Conservation (phyloP, 371 early-diverging fungal species). For the Chytridium lagenaria region DNA sequence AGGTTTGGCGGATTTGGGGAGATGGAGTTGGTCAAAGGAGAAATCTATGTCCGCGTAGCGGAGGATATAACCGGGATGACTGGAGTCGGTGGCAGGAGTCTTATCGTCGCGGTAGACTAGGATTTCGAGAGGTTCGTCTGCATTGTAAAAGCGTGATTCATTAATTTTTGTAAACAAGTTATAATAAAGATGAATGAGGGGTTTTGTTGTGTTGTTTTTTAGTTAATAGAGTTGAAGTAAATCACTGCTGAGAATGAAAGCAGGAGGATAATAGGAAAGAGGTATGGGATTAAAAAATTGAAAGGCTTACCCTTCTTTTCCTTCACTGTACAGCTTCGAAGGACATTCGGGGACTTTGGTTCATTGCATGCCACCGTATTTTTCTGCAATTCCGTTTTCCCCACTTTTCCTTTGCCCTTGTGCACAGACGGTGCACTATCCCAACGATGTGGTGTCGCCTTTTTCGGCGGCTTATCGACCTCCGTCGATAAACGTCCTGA, state of each 20-base stretch:
- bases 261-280: background rate
- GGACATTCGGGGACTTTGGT: constrained; percentile 3
- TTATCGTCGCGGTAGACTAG: constrained; percentile 9
- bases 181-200: too few relatives aligned
- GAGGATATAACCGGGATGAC: constrained; percentile 7
- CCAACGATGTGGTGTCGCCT: background rate
- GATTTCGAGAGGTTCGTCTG: constrained; percentile 16
- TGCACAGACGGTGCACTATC: constrained; percentile 1
- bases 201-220: too few relatives aligned
- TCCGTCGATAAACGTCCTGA: too few relatives aligned
- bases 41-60: constrained; percentile 15
- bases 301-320: constrained; percentile 11
- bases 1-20: background rate
- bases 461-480: too few relatives aligned
- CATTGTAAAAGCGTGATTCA: background rate
- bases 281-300: background rate
- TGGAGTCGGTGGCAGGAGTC: background rate
- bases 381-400: background rate
- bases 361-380: background rate
- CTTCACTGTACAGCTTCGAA: constrained; percentile 13
- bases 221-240: too few relatives aligned
- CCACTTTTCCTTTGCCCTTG: background rate
- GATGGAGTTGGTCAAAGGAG: background rate
- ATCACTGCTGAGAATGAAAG: background rate
- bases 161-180: background rate